Evolutionary conservation across 306 rosid genomes (phyloP), one percentile per base, ranked within the genome.

Genomic region (Cucurbita ficifolia): DNA sequence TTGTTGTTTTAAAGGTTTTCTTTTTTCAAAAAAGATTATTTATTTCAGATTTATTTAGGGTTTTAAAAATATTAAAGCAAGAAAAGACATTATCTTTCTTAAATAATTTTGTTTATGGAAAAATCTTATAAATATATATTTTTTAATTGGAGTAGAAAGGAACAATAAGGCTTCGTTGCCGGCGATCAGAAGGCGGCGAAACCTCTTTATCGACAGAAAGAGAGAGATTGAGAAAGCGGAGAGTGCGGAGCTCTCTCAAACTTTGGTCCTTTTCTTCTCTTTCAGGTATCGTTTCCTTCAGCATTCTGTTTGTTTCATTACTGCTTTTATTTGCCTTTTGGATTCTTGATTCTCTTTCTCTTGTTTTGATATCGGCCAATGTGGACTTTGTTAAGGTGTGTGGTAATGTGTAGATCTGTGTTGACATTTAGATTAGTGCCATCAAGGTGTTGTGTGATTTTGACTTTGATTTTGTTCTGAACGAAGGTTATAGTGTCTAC

Each of bases 181-280:
- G 71, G 71, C 71, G 51, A 64, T 18, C 51, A 10, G 52, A 40
- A 64, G 71, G 71, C 52, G 51, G 52, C 71, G 52, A 10, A 4
- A 18, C n/a, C 51, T 63, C 48, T 63, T 33, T 2, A 7, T 43
- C 7, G 24, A 33, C 43, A 59, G 63, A 57, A 11, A 59, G 42
- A 59, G 67, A 33, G 67, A 60, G 45, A 60, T 33, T 60, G 43
- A 6, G 10, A 60, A 45, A 18, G 71, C 71, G 71, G 71, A 64
- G 51, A 42, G 35, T 64, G 1, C 51, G 52, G 42, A 35, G 71
- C 70, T 42, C 71, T 10, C 71, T 64, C 10, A 19, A 64, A 42
- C 71, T 64, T 19, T 51, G 52, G 17, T 42, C 52, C 71, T 64
- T 51, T 64, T 64, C 71, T 64, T 64, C 51, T 40, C 71, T 64